Evolutionary conservation across 805 yeast species (phyloP), one percentile per base, ranked within the genome.

Genomic region (Ogataea thermomethanolica): DNA sequence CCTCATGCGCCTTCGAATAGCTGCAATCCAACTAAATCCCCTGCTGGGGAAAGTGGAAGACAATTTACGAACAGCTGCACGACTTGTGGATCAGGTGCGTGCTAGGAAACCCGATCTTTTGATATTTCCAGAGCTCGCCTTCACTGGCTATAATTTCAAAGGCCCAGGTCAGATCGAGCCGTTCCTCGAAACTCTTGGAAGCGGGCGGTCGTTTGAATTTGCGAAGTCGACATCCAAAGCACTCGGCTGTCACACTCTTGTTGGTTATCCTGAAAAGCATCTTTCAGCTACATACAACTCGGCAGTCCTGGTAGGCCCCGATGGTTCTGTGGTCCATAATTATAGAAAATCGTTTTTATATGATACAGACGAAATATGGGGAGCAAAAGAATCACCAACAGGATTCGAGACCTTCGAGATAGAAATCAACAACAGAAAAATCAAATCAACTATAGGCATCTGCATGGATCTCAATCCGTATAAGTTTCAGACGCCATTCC

Each of bases 401-500:
- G 79, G 78, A 0, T 89, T 88, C 53, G 61, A 66, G 20, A 58
- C 73, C 1, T 74, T 83, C 35, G 67, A 67, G 4, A 51, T 82
- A 29, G 51, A 52, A 4, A 58, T 75, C 14, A 54, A 56, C 14
- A 55, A 54, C 13, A 34, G 35, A 11, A 36, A 15, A 4, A 49
- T 75, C 6, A 70, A 59, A 25, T 65, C 83, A 1, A 71, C 80
- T 25, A 69, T 90, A 39, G 98, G 96, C 0, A 88, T 90, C 5
- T 90, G 98, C 58, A 90, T 90, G 97, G 98, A 90, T 63, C 61
- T 90, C 46, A 89, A 86, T 58, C 96, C 96, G 0, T 84, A 85
- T 59, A 71, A 84, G 56, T 90, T 90, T 59, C 68, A 75, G 47
- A 88, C 95, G 1, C 89, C 95, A 1, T 89, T 87, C 62, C 67